These are phyloP conservation scores for Claviceps pusilla DNA, from an alignment of 2,329 filamentous ascomycete species.

Conservation along the genomic window DNA sequence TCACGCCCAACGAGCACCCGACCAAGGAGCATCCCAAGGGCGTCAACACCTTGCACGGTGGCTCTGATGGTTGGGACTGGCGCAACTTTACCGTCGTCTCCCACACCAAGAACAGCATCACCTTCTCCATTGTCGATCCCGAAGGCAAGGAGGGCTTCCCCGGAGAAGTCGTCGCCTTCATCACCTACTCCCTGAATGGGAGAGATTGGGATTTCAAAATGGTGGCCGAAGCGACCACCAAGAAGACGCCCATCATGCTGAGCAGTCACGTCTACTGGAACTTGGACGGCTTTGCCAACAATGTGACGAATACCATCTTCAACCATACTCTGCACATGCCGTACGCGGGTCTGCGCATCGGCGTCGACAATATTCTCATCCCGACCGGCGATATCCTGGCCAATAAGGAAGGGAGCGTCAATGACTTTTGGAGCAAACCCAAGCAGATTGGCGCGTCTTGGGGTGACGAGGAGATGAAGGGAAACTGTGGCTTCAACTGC, in stretches of 20 bases:
- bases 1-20: constrained; percentile 49
- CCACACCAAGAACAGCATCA: constrained; percentile 52
- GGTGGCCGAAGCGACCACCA: constrained; percentile 52
- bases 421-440: constrained; percentile 68
- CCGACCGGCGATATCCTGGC: constrained; percentile 62
- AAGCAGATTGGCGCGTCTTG: constrained; percentile 67
- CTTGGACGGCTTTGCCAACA: constrained; percentile 63
- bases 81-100: constrained; percentile 64
- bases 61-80: constrained; percentile 59
- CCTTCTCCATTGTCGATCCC: constrained; percentile 58
- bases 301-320: constrained; percentile 46
- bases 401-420: constrained; percentile 51
- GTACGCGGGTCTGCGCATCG: constrained; percentile 55
- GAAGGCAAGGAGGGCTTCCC: constrained; percentile 66
- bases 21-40: constrained; percentile 34
- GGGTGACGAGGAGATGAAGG: constrained; percentile 42
- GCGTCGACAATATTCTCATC: constrained; percentile 54
- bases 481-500: constrained; percentile 70
- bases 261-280: constrained; percentile 68
- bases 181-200: constrained; percentile 56
- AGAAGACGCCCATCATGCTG: constrained; percentile 73
- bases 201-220: constrained; percentile 60
- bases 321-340: constrained; percentile 63
- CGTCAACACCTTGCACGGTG: constrained; percentile 53
- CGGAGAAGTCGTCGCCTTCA: constrained; percentile 57